Evolutionary conservation across 495 filamentous ascomycete species (phyloP), one percentile per base, ranked within the genome.

Genomic region (Podospora conica): DNA sequence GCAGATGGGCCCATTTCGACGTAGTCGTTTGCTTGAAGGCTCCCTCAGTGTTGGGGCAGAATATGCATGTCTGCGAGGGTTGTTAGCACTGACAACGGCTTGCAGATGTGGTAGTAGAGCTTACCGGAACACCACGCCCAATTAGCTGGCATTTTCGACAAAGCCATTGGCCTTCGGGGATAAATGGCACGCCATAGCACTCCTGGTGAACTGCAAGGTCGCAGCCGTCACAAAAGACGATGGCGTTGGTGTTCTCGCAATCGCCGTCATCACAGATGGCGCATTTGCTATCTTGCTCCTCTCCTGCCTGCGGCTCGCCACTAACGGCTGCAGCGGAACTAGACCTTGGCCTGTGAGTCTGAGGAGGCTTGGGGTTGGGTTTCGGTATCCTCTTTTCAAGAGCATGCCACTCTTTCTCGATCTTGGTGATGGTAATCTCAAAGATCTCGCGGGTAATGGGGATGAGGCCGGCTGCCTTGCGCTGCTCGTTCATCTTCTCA

Each of bases 241-340:
- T 99, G 8, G 95, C 96, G 76, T 99, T 99, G n/a, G 93, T 92
- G 74, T 98, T 99, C 78, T 98, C 95, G 71, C 96, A 98, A 71
- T 99, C 95, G 28, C 95, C 96, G 73, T 98, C 95, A 74, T 98
- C 95, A 69, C 95, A 99, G 58, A 99, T 96, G 29, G 91, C 94
- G 72, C 95, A 99, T 75, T 97, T 98, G 74, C 87, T 96, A 70
- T 98, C 95, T 71, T 96, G 94, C 73, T 98, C 95, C 75, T 97
- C 95, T 24, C 92, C 93, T 3, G 86, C 91, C 63, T 87, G 87
- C 21, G 88, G 87, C 76, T 96, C 94, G 31, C 93, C 92, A 77
- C 95, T 97, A 25, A 96, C 92, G 25, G 91, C 93, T 11, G 90
- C 93, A 48, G 91, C 93, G 15, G 92, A 96, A 75, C 93, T 96